These are phyloP conservation scores for Trypanosoma cruzi DNA, from an alignment of 208 protist species.

Conservation along the genomic window DNA sequence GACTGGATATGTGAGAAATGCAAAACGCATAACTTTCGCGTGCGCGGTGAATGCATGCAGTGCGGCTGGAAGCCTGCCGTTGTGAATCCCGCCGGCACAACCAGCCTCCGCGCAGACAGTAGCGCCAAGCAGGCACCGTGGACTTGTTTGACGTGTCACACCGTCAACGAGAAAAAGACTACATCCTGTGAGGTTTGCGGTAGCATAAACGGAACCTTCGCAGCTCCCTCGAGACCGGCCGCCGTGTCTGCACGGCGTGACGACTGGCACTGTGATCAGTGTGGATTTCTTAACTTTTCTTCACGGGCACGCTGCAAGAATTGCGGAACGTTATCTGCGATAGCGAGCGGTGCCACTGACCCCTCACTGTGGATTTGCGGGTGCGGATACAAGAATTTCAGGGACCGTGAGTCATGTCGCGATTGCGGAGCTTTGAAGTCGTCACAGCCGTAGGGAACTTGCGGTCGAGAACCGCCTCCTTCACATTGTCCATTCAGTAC, in stretches of 20 bases:
- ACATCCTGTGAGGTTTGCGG: constrained; percentile 33
- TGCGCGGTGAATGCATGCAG: constrained; percentile 30
- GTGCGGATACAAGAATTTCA: constrained; percentile 55
- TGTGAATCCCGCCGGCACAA: background rate
- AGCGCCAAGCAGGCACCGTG: constrained; percentile 14
- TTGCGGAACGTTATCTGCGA: constrained; percentile 25
- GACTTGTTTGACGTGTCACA: constrained; percentile 41
- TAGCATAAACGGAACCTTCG: background rate
- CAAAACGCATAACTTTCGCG: constrained; percentile 49
- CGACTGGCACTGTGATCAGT: constrained; percentile 47
- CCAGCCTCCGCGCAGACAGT: background rate
- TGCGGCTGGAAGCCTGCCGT: constrained; percentile 23
- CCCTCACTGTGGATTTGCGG: constrained; percentile 38
- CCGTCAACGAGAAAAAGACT: constrained; percentile 20
- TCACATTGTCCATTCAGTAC: too few species aligned
- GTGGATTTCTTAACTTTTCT: constrained; percentile 50
- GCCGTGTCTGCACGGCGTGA: constrained; percentile 9
- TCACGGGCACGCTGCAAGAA: constrained; percentile 44
- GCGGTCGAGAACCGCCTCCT: too few species aligned
- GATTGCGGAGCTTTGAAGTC: constrained; percentile 26
- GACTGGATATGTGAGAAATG: constrained; percentile 44
- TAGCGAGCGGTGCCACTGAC: constrained; percentile 7
- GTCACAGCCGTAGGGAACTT: background rate
- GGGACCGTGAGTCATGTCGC: constrained; percentile 31
- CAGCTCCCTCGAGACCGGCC: background rate